Percentiles rank a stretch among this genome's conserved stretches.
phyloP scores from a whole-genome alignment of 2,329 filamentous ascomycete genomes.

The Alternaria ventricosa region DNA sequence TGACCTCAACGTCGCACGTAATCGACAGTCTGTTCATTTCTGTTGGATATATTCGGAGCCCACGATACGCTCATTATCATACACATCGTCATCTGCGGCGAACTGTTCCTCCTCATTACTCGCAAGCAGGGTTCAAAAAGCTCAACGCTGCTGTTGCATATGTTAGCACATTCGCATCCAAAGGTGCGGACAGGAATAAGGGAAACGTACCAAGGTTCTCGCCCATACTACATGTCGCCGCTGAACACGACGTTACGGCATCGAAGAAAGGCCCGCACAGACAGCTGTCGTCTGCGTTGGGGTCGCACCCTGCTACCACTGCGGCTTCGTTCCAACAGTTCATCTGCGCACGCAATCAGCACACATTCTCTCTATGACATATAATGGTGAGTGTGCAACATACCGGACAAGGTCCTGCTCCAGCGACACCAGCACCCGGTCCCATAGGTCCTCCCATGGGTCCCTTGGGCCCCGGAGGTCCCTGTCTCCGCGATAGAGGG shows the following conservation, averaged over 20 bases:
- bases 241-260: slow-evolving; percentile 37
- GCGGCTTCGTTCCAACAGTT: slow-evolving; percentile 45
- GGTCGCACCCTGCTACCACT: slow-evolving; percentile 36
- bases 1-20: not conserved
- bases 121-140: slow-evolving; percentile 18
- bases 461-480: slow-evolving; percentile 1
- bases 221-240: slow-evolving; percentile 33
- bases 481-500: slow-evolving; percentile 7
- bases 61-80: not conserved
- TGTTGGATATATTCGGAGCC: not conserved
- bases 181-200: not conserved
- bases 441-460: slow-evolving; percentile 4
- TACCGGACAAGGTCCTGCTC: slow-evolving; percentile 37
- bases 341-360: slow-evolving; percentile 23
- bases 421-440: slow-evolving; percentile 19
- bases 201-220: slow-evolving; percentile 42
- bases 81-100: not conserved
- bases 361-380: not conserved
- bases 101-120: not conserved
- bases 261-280: slow-evolving; percentile 45
- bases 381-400: not conserved
- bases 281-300: slow-evolving; percentile 38
- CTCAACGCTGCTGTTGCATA: slow-evolving; percentile 15
- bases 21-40: not conserved
- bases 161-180: slow-evolving; percentile 5